Evolutionary conservation across 805 yeast genomes (phyloP), one percentile per base, ranked within the genome.

Genomic region (Cyberlindnera galapagoensis): DNA sequence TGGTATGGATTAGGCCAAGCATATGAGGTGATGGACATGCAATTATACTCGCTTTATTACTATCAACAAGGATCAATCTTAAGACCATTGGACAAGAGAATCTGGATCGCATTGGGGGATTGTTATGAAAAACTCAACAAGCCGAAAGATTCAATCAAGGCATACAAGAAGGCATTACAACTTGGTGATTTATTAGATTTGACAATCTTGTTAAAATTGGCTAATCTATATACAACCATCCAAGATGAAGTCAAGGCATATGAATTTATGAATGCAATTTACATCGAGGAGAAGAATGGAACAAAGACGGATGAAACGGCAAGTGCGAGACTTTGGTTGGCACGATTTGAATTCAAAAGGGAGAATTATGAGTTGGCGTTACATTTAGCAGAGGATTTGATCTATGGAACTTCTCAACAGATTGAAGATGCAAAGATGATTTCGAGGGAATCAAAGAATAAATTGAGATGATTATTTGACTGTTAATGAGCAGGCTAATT

Each of bases 1-100:
- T 92, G 98, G 99, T 92, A 90, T 56, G 98, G 98, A 2, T 64
- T 92, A 32, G 99, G 98, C 1, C 97, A 92, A 58, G 97, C 97
- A 1, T 92, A 92, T 54, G 98, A 92, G 56, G 95, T 92, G 9
- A 62, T 90, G 35, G 97, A 90, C 46, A 90, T 90, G 96, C 92
- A 85, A 52, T 64, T 84, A 39, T 92, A 88, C 51, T 88, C 97
- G 0, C 63, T 88, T 26, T 90, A 86, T 56, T 92, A 92, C 55
- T 92, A 86, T 54, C 96, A 92, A 58, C 69, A 80, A 30, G 95
- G 97, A 0, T 80, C 95, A 32, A 72, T 87, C 9, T 63, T 92
- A 43, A 87, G 83, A 48, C 97, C 97, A 1, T 58, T 76, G 27
- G 99, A 92, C 51, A 79, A 81, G 47, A 65, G 98, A 44, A 87